Percentiles rank a stretch among this genome's conserved stretches.
Conservation (phyloP, 495 filamentous ascomycete genomes). For the Letharia columbiana region DNA sequence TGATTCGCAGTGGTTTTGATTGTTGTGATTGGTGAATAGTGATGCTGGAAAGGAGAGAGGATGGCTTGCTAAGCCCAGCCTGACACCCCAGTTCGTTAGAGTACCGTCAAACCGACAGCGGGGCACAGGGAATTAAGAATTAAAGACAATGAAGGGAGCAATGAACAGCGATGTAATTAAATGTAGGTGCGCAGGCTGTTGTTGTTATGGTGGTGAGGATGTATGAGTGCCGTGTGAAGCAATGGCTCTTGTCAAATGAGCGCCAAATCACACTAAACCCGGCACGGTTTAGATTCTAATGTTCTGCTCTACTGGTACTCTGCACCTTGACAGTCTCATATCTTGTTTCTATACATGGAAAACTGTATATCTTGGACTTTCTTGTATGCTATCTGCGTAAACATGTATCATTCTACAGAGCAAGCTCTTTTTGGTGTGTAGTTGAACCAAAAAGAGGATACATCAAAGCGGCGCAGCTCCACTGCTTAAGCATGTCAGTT, state of each 20-base stretch:
- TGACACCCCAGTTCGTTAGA: neutral
- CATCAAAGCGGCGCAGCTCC: neutral
- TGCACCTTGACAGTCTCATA: too few relatives aligned
- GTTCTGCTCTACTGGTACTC: too few relatives aligned
- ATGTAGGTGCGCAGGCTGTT: neutral
- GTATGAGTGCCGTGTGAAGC: neutral
- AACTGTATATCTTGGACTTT: neutral
- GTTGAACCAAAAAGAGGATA: neutral
- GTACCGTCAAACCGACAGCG: neutral
- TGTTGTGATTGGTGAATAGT: neutral
- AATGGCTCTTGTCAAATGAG: neutral
- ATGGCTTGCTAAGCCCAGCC: neutral
- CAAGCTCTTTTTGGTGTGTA: neutral
- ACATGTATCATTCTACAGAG: neutral
- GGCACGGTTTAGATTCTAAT: neutral
- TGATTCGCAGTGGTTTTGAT: neutral
- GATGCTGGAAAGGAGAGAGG: constrained; percentile 3
- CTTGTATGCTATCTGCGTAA: neutral
- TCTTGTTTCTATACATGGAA: neutral
- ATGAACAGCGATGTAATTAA: neutral
- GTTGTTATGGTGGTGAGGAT: neutral
- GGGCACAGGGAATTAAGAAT: neutral
- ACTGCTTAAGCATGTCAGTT: neutral
- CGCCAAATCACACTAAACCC: neutral
- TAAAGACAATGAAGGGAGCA: neutral